Evolutionary conservation across 2,329 filamentous ascomycete genomes (phyloP).

Genomic region (Ascocoryne sarcoides): DNA sequence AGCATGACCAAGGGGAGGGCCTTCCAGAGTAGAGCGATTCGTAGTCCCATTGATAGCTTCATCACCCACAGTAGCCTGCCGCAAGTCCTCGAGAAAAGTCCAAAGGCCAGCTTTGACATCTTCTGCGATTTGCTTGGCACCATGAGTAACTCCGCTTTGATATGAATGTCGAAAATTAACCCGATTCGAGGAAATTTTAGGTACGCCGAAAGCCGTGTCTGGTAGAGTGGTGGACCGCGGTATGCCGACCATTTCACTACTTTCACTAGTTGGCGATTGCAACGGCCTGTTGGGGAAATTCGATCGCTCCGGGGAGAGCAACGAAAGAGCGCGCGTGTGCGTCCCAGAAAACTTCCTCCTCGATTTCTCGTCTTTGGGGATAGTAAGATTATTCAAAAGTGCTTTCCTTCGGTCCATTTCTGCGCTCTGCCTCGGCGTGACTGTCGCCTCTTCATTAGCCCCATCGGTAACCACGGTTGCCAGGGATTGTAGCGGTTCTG

Average conservation of each 20-base stretch:
- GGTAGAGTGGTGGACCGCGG: constrained; percentile 24
- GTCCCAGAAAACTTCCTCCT: constrained; percentile 55
- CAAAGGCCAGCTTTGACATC: constrained; percentile 77
- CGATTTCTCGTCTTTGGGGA: constrained; percentile 34
- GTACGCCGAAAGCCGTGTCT: constrained; percentile 25
- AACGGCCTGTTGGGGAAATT: constrained; percentile 17
- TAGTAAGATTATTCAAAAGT: constrained; percentile 39
- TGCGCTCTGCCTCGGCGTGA: constrained; percentile 29
- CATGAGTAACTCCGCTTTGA: constrained; percentile 25
- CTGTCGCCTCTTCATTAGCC: constrained; percentile 17
- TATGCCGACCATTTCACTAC: constrained; percentile 14
- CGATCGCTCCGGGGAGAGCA: constrained; percentile 56
- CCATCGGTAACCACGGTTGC: constrained; percentile 22
- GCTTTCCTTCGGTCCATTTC: constrained; percentile 70
- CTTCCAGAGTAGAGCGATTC: constrained; percentile 25
- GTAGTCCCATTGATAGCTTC: constrained; percentile 60
- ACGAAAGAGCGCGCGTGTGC: constrained; percentile 59
- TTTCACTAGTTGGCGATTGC: constrained; percentile 29
- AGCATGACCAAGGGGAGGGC: constrained; percentile 23
- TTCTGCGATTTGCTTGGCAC: constrained; percentile 36
- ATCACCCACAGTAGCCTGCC: constrained; percentile 92
- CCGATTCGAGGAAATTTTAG: constrained; percentile 19
- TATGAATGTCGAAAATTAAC: constrained; percentile 24
- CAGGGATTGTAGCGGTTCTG: constrained; percentile 50
- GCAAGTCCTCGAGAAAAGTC: constrained; percentile 91